These are phyloP conservation scores for Tetrahymena elliotti DNA, from an alignment of 73 alveolate genomes.

Conservation along the genomic window DNA sequence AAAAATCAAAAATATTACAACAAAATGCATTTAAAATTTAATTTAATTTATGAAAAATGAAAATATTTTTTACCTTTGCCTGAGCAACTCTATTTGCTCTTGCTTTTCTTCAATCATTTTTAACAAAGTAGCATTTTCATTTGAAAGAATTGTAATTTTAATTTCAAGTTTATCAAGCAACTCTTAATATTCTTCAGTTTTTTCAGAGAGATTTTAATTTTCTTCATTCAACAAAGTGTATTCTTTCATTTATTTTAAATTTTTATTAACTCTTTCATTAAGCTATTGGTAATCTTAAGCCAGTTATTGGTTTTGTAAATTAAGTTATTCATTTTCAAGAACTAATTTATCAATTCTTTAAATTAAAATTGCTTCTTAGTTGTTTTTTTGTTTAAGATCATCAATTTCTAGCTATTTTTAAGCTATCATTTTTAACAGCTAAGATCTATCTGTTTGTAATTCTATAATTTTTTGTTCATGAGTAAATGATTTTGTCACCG, in stretches of 20 bases:
- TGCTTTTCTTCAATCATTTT: not conserved
- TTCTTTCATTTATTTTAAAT: not conserved
- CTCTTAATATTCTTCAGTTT: not conserved
- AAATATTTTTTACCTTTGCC: not conserved
- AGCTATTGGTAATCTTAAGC: not conserved
- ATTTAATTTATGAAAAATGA: too few relatives aligned
- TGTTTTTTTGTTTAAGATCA: not conserved
- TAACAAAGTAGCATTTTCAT: not conserved
- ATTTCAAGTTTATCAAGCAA: not conserved
- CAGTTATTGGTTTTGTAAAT: not conserved
- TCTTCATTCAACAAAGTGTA: not conserved
- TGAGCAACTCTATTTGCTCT: not conserved
- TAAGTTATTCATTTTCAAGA: not conserved
- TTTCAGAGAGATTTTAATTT: not conserved
- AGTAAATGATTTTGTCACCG: not conserved
- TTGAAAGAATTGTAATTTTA: not conserved
- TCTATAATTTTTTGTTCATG: not conserved
- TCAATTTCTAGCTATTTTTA: not conserved
- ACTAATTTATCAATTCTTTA: not conserved
- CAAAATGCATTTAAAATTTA: too few relatives aligned
- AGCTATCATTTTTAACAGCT: not conserved
- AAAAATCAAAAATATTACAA: too few relatives aligned
- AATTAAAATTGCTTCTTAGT: not conserved
- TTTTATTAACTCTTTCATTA: not conserved
- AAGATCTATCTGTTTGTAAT: not conserved